Evolutionary conservation across 2,329 filamentous ascomycete genomes (phyloP), one percentile per base, ranked within the genome.

Genomic region (Epichloe sp.): DNA sequence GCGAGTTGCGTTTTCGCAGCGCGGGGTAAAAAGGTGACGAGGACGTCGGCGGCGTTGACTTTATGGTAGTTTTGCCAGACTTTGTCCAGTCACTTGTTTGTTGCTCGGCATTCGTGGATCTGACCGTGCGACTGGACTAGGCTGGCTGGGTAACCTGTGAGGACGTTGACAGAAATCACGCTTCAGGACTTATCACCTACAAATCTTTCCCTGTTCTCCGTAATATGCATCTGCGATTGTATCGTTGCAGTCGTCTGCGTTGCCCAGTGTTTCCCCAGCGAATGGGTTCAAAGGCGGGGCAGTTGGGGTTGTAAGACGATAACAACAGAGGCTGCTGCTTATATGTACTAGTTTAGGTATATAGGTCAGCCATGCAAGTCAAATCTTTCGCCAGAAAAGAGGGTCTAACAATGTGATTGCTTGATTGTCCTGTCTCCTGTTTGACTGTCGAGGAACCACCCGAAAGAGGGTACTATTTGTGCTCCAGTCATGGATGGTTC

Each of bases 11-110:
- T 42, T 43, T 37, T 49, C 44, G 21, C 31, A 42, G 49, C 51
- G 44, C 34, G 51, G 44, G 50, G 47, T 38, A 48, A 21, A 50
- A 21, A 44, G 15, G 12, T n/a, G 42, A 48, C 21, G 26, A 48
- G 41, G 41, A 47, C 42, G 45, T 47, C 45, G 51, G 51, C 48
- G 53, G 45, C 53, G 51, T 49, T 42, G 47, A 40, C 23, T 34
- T 23, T 19, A 19, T 6, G 19, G 11, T 19, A 19, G 41, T 43
- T 19, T 17, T 43, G 17, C 40, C 41, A 43, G 15, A 43, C 11
- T 19, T 41, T 49, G 36, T 44, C 45, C 38, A 36, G 43, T 51
- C 19, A 35, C 2, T 42, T 44, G 8, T 31, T 14, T 44, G 44
- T 23, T 44, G 50, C 34, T 37, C 38, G 34, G 50, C 45, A 43